These are phyloP conservation scores for Albizia julibrissin DNA, from an alignment of 306 rosid species.

Conservation along the genomic window DNA sequence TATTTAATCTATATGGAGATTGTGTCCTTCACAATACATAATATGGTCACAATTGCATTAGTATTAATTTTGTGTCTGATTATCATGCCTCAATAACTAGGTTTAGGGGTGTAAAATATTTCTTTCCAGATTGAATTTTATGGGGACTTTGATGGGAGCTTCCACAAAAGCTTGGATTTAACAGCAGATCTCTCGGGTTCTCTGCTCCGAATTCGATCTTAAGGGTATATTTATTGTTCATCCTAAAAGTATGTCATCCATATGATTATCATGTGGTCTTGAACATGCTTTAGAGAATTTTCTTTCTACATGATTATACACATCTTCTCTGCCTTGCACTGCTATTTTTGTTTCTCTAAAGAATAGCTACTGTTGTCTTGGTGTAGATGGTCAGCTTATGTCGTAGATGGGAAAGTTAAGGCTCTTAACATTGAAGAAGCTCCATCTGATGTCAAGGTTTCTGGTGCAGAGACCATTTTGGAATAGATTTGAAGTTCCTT, in stretches of 20 bases:
- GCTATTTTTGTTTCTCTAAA: conserved; percentile 18
- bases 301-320: neutral
- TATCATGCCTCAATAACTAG: neutral
- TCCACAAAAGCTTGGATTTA: conserved; percentile 86
- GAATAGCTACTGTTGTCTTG: conserved; percentile 23
- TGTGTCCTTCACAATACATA: neutral
- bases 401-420: conserved; percentile 81
- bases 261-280: conserved; percentile 1
- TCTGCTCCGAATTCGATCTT: conserved; percentile 84
- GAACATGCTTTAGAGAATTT: conserved; percentile 20
- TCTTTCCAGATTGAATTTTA: conserved; percentile 75
- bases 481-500: conserved; percentile 61
- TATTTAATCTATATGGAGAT: neutral
- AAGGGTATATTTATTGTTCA: conserved; percentile 48
- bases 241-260: neutral
- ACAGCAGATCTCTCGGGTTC: conserved; percentile 84
- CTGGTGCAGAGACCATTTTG: conserved; percentile 83
- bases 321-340: neutral
- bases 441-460: conserved; percentile 95
- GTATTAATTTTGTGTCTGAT: neutral
- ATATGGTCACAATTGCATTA: neutral
- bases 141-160: conserved; percentile 94
- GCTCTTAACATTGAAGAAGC: conserved; percentile 83
- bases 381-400: conserved; percentile 94
- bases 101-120: conserved; percentile 24